Evolutionary conservation across 495 filamentous ascomycete species (phyloP).

Genomic region (Lineolata rhizophorae): DNA sequence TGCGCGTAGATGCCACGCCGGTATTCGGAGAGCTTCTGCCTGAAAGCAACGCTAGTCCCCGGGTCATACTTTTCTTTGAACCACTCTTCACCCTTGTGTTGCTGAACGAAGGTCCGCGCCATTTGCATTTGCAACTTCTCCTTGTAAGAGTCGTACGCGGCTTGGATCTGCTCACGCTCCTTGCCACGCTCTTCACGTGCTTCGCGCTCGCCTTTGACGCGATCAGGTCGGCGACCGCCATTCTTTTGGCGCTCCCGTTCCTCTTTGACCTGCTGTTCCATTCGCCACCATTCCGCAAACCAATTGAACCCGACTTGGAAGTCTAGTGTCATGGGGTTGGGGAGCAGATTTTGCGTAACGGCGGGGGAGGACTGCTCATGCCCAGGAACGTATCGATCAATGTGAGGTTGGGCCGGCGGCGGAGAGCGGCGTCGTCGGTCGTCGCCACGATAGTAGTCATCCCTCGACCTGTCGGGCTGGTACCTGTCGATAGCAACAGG

Average conservation of each 20-base stretch:
- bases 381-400: constrained; percentile 90
- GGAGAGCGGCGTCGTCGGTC: constrained; percentile 37
- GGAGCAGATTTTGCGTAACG: constrained; percentile 46
- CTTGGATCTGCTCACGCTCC: constrained; percentile 75
- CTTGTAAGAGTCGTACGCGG: constrained; percentile 84
- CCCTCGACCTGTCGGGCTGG: constrained; percentile 29
- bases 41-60: constrained; percentile 49
- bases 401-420: constrained; percentile 44
- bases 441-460: constrained; percentile 39
- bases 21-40: constrained; percentile 47
- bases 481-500: constrained; percentile 22
- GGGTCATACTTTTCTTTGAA: constrained; percentile 89
- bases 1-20: constrained; percentile 50
- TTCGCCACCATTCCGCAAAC: constrained; percentile 92
- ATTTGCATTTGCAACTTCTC: constrained; percentile 83
- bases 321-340: constrained; percentile 64
- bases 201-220: constrained; percentile 54
- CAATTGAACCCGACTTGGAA: constrained; percentile 93
- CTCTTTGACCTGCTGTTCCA: constrained; percentile 66
- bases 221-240: constrained; percentile 49
- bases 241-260: constrained; percentile 60
- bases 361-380: constrained; percentile 39
- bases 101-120: constrained; percentile 67
- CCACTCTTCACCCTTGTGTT: constrained; percentile 89
- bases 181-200: constrained; percentile 67